Base-by-base conservation (phyloP, 1,284 basidiomycete species). In the Trametes sp. region DNA sequence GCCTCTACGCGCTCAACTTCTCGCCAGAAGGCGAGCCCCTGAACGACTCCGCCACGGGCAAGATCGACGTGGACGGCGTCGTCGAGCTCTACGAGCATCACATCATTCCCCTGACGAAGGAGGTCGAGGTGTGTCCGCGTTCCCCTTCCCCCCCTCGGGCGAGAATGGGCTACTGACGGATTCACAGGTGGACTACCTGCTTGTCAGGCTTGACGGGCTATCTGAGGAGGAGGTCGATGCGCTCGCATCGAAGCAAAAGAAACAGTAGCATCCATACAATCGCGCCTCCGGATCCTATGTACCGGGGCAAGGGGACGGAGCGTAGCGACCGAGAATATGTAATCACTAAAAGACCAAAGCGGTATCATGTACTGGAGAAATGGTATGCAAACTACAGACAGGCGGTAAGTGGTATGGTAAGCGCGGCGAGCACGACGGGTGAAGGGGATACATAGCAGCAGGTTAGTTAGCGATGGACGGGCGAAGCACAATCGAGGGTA, bases 61-160 rank as follows among this genome's bases (percentile, higher is more conserved):
- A 98, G 81, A 94, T 99, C 69, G 96, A 98, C 70, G 90, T 96
- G 0, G 93, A 96, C 65, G 90, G 93, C 45, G 95, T 99, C 9
- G 94, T 98, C 21, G 88, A 93, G 72, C 79, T 99, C 69, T 99
- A 99, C 76, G 88, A 96, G 74, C 92, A 91, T 70, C 96, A 92
- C 74, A 95, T 99, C 68, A 99, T 99, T 62, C 98, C 98, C 6
- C 76, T 99, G 67, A 99, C 98, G 6, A 98, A 97, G 78, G 95
- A 97, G 72, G 95, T 99, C 54, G 98, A 99, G 91, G 97, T 97
- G 72, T 61, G 90, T 59, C 24, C 24, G 26, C 11, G 33, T 24
- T 26, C 13, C 24, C 2, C 19, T 8, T 7, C 11, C 29, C n/a
- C 7, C n/a, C 8, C 29, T 21, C 52, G 38, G 4, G n/a, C 19